A percentile compares a stretch with the other conserved stretches of the same genome.
Conservation (phyloP, 2,329 filamentous ascomycete species). For the Ascosphaera pollenicola region DNA sequence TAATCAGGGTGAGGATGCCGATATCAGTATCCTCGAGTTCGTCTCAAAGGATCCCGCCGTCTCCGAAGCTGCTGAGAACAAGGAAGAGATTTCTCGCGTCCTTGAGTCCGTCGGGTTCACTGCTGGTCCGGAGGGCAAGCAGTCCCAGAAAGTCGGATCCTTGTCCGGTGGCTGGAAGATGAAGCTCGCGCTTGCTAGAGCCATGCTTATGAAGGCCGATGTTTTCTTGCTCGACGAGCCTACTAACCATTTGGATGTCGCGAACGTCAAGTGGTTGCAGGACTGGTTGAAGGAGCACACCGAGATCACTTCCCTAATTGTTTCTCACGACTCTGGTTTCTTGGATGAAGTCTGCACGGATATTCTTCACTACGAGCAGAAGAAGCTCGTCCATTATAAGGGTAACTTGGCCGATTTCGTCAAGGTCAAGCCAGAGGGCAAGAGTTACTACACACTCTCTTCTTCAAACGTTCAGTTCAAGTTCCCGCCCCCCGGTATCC, state of each 20-base stretch:
- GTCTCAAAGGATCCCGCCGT: conserved; percentile 55
- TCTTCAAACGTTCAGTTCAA: conserved; percentile 87
- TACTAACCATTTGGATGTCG: conserved; percentile 98
- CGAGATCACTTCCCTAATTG: conserved; percentile 99
- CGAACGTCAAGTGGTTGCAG: conserved; percentile 99
- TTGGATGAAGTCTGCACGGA: conserved; percentile 97
- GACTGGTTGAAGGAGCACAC: conserved; percentile 87
- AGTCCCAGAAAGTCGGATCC: conserved; percentile 70
- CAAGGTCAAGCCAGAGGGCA: conserved; percentile 97
- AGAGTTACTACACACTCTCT: conserved; percentile 83
- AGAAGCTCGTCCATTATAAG: conserved; percentile 98
- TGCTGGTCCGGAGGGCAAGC: conserved; percentile 77
- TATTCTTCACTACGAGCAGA: conserved; percentile 99
- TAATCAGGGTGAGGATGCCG: conserved; percentile 99
- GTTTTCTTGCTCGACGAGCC: conserved; percentile 97
- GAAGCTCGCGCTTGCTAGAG: conserved; percentile 98
- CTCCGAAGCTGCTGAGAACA: conserved; percentile 47
- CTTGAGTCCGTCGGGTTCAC: conserved; percentile 88
- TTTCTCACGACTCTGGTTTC: conserved; percentile 97
- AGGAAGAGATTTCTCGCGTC: conserved; percentile 62
- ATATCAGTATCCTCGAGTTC: conserved; percentile 90
- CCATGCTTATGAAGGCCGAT: conserved; percentile 90
- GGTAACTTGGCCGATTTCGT: conserved; percentile 93
- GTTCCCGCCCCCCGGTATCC: conserved; percentile 99
- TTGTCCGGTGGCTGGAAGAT: conserved; percentile 99